Evolutionary conservation across 2,329 filamentous ascomycete species (phyloP).

Genomic region (Metarhizium humberi): DNA sequence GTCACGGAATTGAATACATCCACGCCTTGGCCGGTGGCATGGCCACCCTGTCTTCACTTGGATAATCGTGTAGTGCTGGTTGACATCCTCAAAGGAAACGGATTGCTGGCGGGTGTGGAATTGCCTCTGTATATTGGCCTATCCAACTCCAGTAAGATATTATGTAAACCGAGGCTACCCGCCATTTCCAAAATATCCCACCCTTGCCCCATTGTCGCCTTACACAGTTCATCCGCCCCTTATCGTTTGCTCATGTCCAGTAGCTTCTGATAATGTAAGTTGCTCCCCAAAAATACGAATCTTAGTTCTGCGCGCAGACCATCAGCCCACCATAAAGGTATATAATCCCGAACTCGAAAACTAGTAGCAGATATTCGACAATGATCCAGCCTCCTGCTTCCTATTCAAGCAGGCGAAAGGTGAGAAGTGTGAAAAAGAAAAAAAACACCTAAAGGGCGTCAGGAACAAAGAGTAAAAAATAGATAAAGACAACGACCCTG

Average conservation of each 20-base stretch:
- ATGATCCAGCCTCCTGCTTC: conserved; percentile 2
- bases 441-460: background rate
- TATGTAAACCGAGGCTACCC: background rate
- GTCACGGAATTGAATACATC: background rate
- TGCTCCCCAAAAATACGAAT: background rate
- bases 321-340: background rate
- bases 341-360: background rate
- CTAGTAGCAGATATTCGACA: background rate
- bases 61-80: no score
- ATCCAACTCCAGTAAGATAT: background rate
- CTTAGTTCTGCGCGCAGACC: background rate
- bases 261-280: background rate
- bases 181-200: background rate
- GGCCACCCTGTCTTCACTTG: background rate
- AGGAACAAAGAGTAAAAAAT: background rate
- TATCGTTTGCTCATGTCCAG: background rate
- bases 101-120: background rate
- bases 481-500: background rate
- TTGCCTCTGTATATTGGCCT: background rate
- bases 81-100: background rate
- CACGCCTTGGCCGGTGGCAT: no score
- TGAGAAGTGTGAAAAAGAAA: background rate
- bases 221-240: background rate
- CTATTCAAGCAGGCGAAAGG: background rate
- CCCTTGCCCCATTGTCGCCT: background rate